Percentiles rank a stretch among this genome's conserved stretches.
These are phyloP conservation scores for Rhododendron ovatum DNA, from an alignment of 148 eudicot species.

Conservation along the genomic window DNA sequence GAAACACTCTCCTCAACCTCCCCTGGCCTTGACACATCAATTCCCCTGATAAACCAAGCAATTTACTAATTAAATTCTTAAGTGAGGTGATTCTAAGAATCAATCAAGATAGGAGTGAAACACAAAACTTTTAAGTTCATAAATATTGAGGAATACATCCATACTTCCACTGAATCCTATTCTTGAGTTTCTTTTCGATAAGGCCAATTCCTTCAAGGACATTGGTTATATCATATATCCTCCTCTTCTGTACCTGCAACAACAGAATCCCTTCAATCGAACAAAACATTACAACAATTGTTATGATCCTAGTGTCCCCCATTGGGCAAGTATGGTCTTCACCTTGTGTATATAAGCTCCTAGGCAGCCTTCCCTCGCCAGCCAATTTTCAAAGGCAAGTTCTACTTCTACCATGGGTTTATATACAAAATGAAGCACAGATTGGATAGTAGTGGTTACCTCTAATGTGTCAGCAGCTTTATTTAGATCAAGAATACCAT, in stretches of 20 bases:
- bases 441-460: slow-evolving; percentile 31
- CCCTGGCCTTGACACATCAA: slow-evolving; percentile 77
- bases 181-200: slow-evolving; percentile 92
- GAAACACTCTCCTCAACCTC: slow-evolving; percentile 64
- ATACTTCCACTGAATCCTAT: slow-evolving; percentile 99
- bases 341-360: background rate
- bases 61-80: slow-evolving; percentile 15
- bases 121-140: background rate
- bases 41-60: slow-evolving; percentile 63
- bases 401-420: background rate
- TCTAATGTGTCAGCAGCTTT: slow-evolving; percentile 90
- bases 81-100: background rate
- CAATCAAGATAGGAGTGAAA: background rate
- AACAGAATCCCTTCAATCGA: slow-evolving; percentile 18
- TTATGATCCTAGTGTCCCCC: background rate
- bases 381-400: background rate
- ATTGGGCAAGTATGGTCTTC: background rate
- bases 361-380: background rate
- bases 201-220: slow-evolving; percentile 98
- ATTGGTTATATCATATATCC: slow-evolving; percentile 97
- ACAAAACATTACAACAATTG: background rate
- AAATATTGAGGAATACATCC: slow-evolving; percentile 15
- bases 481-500: slow-evolving; percentile 95
- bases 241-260: slow-evolving; percentile 90
- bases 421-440: background rate